Conservation (phyloP, 371 early-diverging fungal species). For the Dinochytrium kinnereticum region DNA sequence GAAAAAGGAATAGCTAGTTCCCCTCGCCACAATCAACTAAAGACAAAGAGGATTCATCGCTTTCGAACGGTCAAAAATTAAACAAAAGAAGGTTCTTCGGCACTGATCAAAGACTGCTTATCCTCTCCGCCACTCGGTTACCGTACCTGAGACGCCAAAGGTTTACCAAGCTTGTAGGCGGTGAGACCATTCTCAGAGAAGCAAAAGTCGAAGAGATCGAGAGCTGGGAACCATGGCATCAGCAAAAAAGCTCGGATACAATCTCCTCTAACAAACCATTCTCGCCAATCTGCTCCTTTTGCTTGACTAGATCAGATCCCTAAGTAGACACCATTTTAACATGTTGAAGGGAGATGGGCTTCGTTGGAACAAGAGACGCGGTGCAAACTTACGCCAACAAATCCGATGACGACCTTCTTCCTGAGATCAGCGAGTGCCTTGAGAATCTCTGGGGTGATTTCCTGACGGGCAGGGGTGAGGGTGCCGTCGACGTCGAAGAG, state of each 20-base stretch:
- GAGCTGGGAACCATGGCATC: conserved; percentile 38
- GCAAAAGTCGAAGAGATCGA: conserved; percentile 93
- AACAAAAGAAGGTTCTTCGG: too few species aligned
- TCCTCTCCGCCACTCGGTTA: too few species aligned
- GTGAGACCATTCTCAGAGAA: conserved; percentile 99
- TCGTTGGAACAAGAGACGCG: background rate
- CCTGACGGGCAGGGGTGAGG: conserved; percentile 90
- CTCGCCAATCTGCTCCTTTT: conserved; percentile 96
- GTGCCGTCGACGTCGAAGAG: conserved; percentile 99
- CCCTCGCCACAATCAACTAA: too few species aligned
- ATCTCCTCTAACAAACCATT: conserved; percentile 59
- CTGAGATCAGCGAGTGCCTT: conserved; percentile 81
- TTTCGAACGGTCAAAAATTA: too few species aligned
- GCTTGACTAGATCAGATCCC: conserved; percentile 97
- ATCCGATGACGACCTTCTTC: conserved; percentile 94
- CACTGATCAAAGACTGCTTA: too few species aligned
- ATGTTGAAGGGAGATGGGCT: too few species aligned
- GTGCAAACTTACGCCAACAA: conserved; percentile 79
- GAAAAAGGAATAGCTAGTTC: too few species aligned
- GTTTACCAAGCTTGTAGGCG: conserved; percentile 85
- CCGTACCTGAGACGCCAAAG: conserved; percentile 74
- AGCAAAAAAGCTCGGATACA: background rate
- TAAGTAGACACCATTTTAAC: too few species aligned
- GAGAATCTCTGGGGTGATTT: conserved; percentile 77
- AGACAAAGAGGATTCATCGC: too few species aligned